Base-by-base conservation (phyloP, 176 grass and related monocot genomes). In the Paspalum notatum region DNA sequence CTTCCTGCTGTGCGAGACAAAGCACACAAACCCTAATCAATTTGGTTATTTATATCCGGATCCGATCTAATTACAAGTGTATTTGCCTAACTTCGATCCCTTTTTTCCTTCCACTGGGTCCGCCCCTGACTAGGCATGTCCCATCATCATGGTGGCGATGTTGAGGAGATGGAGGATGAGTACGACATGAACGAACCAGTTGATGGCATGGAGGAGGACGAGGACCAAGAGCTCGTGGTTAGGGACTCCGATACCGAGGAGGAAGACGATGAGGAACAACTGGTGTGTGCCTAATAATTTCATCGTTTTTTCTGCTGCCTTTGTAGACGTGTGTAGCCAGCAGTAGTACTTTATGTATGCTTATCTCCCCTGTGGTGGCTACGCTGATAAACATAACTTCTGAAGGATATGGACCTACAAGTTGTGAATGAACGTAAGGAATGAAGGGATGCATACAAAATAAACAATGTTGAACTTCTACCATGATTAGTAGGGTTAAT, bases 231-330 rank as follows among this genome's bases (percentile, higher is more conserved):
- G 16, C 84, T 41, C 6, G 90, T n/a, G 65, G 72, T 59, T 12
- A 88, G 85, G 53, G 82, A 92, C 10, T 96, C 87, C 11, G 89
- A 91, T 82, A 84, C 81, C 4, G 92, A 94, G 5, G 87, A 92
- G 3, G 92, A 89, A 52, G 89, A 80, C 0, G 68, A 74, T 3
- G 76, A 88, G 76, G 82, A 71, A 21, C 77, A 82, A 54, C 66
- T 58, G 78, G 92, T 95, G 20, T 72, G 89, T 76, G 18, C 45
- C 74, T 68, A 8, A 40, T 57, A 65, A 40, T 65, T 47, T 51
- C 8, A 45, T 20, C 11, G 5, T 68, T 69, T 55, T 22, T 80
- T 21, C 10, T 25, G 45, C 55, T 44, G 44, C 21, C 70, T 60
- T 74, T 32, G 37, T 49, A 64, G 48, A 38, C 17, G 72, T 61